These are phyloP conservation scores for Gloeostereum incarnatum DNA, from an alignment of 768 basidiomycete species.

Conservation along the genomic window DNA sequence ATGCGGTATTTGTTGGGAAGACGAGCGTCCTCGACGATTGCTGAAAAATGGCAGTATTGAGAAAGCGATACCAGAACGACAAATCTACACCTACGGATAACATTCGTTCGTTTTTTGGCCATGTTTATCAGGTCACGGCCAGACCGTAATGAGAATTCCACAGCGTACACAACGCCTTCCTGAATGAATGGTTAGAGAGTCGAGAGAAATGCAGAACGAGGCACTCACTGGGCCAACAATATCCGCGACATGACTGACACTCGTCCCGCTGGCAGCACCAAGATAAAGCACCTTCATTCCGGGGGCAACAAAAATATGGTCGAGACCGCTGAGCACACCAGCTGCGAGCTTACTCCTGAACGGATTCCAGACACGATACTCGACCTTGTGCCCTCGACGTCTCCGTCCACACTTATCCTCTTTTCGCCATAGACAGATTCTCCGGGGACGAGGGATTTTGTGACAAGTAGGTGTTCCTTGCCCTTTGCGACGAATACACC, in stretches of 20 bases:
- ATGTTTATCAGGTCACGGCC: constrained; percentile 98
- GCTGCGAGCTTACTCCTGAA: constrained; percentile 97
- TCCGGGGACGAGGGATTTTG: constrained; percentile 95
- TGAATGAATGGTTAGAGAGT: constrained; percentile 20
- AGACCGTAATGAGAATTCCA: constrained; percentile 94
- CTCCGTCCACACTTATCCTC: constrained; percentile 79
- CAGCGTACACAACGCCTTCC: constrained; percentile 97
- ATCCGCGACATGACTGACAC: constrained; percentile 98
- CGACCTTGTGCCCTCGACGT: constrained; percentile 78
- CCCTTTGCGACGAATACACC: constrained; percentile 97
- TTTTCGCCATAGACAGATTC: constrained; percentile 99
- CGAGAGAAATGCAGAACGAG: constrained; percentile 4
- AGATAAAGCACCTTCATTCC: constrained; percentile 96
- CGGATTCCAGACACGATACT: constrained; percentile 99
- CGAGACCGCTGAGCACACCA: constrained; percentile 92
- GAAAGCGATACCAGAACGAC: constrained; percentile 2
- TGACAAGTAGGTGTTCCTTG: constrained; percentile 95
- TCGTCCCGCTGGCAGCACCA: constrained; percentile 96
- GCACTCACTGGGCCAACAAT: constrained; percentile 86
- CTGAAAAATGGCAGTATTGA: constrained; percentile 23
- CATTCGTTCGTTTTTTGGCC: constrained; percentile 99
- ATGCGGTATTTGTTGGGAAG: constrained; percentile 96
- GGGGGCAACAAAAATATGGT: constrained; percentile 85
- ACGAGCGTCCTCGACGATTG: constrained; percentile 97
- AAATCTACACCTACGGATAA: constrained; percentile 72